Conservation (phyloP, 139 green algal species). For the Spirogloea muscicola region DNA sequence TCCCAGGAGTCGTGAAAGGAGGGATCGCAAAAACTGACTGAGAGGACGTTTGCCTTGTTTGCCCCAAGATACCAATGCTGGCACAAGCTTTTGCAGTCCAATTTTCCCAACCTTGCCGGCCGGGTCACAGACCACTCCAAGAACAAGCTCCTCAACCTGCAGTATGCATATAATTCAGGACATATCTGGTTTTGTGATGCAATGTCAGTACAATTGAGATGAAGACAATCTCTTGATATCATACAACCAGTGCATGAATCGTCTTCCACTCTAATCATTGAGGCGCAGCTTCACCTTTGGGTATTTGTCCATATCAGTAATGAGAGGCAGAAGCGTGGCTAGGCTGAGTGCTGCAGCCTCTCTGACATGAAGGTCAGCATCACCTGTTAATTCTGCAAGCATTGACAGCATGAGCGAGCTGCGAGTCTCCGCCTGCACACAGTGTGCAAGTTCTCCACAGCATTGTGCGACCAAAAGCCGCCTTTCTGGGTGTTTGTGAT, state of each 20-base stretch:
- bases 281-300: slow-evolving; percentile 28
- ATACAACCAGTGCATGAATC: background rate
- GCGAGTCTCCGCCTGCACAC: slow-evolving; percentile 29
- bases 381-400: slow-evolving; percentile 29
- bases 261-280: too few species aligned
- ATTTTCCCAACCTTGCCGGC: slow-evolving; percentile 29
- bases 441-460: slow-evolving; percentile 34
- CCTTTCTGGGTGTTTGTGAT: slow-evolving; percentile 41
- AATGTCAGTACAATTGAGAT: too few species aligned
- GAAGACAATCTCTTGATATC: background rate
- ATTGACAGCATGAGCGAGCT: slow-evolving; percentile 40
- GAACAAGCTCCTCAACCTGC: slow-evolving; percentile 39
- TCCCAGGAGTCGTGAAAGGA: slow-evolving; percentile 15
- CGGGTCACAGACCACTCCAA: slow-evolving; percentile 30
- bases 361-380: slow-evolving; percentile 16
- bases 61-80: slow-evolving; percentile 23
- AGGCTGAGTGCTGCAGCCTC: slow-evolving; percentile 42
- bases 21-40: slow-evolving; percentile 14
- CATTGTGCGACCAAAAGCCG: slow-evolving; percentile 37
- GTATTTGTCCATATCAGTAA: slow-evolving; percentile 40
- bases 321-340: slow-evolving; percentile 24
- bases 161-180: too few species aligned
- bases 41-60: slow-evolving; percentile 15
- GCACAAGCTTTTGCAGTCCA: slow-evolving; percentile 22
- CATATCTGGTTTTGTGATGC: too few species aligned